Base-by-base conservation (phyloP, 1,284 basidiomycete genomes). In the Heterobasidion annosum region DNA sequence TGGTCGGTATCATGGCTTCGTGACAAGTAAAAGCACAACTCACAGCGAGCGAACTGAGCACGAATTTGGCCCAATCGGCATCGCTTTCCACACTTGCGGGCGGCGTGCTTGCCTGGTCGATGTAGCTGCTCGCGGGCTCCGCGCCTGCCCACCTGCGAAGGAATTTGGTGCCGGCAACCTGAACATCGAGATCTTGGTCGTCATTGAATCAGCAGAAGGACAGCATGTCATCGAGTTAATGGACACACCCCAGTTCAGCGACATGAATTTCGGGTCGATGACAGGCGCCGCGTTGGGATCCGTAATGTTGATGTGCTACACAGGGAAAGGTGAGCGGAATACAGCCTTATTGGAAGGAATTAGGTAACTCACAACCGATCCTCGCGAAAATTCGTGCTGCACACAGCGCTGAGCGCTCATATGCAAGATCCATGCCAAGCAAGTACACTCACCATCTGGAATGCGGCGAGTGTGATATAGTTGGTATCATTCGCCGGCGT, bases 301-400 rank as follows among this genome's bases (percentile, higher is more conserved):
- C n/a, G 58, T 55, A n/a, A 50, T 59, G 34, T 59, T 59, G 55
- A 59, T 59, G 25, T 59, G 58, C 58, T 59, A 33, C 25, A 50
- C 5, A 15, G 1, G 34, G 40, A 25, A 33, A 33, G 16, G 15
- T 54, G 25, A 58, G 16, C 3, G 42, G 16, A 8, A 35, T 34
- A 6, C 34, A 18, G 34, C n/a, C 19, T 33, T 7, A 33, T 40
- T 2, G 4, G 19, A 49, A n/a, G 33, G 8, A 43, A n/a, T 8
- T 6, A 58, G 18, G 19, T 42, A 51, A 47, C 42, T 47, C 18
- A 59, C 58, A 0, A 59, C 58, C n/a, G 58, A 59, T 25, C 58
- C 58, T 25, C 47, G 42, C 19, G 55, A 52, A 52, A 59, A 59
- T 32, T 56, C 34, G 32, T 59, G 57, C 58, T 59, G 48, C 18